phyloP scores from a whole-genome alignment of 2,329 filamentous ascomycete species.

The Dactylellina haptotyla region DNA sequence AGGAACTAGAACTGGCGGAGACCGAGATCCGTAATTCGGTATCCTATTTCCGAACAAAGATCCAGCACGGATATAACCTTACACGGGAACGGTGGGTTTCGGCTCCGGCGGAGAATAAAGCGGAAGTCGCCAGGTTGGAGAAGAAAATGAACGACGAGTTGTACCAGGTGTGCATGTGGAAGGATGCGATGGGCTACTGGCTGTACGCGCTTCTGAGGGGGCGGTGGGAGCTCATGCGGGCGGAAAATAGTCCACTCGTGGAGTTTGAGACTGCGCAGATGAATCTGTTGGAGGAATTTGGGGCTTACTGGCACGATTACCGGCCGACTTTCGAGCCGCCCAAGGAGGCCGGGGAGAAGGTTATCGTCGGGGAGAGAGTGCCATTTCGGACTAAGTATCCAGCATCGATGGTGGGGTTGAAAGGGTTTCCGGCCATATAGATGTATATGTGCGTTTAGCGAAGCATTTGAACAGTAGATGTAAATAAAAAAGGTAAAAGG shows the following conservation, averaged over 20 bases:
- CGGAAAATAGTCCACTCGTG: constrained; percentile 4
- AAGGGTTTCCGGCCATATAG: constrained; percentile 45
- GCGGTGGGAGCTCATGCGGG: constrained; percentile 32
- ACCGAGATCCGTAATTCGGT: constrained; percentile 36
- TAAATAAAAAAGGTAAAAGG: constrained; percentile 2
- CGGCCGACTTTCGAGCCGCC: constrained; percentile 36
- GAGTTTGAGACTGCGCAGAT: constrained; percentile 45
- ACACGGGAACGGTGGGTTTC: constrained; percentile 26
- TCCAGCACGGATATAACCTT: constrained; percentile 38
- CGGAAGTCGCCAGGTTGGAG: constrained; percentile 25
- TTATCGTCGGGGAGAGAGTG: constrained; percentile 35
- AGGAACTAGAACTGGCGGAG: constrained; percentile 34
- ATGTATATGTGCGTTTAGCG: background rate
- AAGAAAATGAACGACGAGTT: constrained; percentile 37
- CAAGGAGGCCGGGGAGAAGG: constrained; percentile 29
- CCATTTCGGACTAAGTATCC: constrained; percentile 40
- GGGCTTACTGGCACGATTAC: constrained; percentile 32
- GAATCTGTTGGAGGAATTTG: constrained; percentile 50
- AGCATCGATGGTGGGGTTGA: constrained; percentile 30
- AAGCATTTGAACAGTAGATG: background rate
- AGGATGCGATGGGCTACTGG: constrained; percentile 52
- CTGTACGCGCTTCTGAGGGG: constrained; percentile 36
- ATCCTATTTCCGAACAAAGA: constrained; percentile 22
- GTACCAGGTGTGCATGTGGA: constrained; percentile 45
- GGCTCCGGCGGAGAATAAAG: constrained; percentile 10